Evolutionary conservation across 1,284 basidiomycete genomes (phyloP), one percentile per base, ranked within the genome.

Genomic region (Abortiporus biennis): DNA sequence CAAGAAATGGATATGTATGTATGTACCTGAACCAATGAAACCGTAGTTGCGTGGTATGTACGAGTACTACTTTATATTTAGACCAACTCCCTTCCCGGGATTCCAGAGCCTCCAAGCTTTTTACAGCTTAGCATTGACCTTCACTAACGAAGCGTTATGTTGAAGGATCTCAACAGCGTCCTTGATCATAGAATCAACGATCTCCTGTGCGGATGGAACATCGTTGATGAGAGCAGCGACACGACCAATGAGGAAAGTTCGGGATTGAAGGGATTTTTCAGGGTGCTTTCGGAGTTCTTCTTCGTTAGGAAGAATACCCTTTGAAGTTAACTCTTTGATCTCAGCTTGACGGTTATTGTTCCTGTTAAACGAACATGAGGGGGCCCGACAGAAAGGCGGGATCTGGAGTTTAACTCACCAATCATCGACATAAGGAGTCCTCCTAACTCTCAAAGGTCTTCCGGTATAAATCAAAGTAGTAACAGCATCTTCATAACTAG

Each of bases 391-490:
- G 27, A n/a, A 29, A 29, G 8, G 27, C 9, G 27, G 27, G n/a
- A 29, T 29, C 9, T 29, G n/a, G n/a, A n/a, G 8, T 29, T 8
- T 9, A 29, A 29, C 27, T 29, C 9, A 84, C 86, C 87, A 89
- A 47, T 84, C 74, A 22, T 80, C 79, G 46, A 92, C 75, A 58
- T 91, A 93, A 16, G 85, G 78, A 8, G 87, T 91, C 58, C 79
- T 79, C 52, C 80, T 69, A 19, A 94, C 86, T 32, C 91, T 80
- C 51, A 96, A 67, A 9, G 92, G 93, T 22, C 92, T 80, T 17
- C 92, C 92, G 42, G 85, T 87, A 67, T 81, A 93, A 55, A 94
- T 93, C 36, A 92, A 58, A 5, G 92, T 92, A 16, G 79, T 78
- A 38, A 82, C 68, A 8, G 80, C 80, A 58, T 88, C 88, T 43